Conservation (phyloP, 495 filamentous ascomycete genomes). For the Lentithecium fluviatile region DNA sequence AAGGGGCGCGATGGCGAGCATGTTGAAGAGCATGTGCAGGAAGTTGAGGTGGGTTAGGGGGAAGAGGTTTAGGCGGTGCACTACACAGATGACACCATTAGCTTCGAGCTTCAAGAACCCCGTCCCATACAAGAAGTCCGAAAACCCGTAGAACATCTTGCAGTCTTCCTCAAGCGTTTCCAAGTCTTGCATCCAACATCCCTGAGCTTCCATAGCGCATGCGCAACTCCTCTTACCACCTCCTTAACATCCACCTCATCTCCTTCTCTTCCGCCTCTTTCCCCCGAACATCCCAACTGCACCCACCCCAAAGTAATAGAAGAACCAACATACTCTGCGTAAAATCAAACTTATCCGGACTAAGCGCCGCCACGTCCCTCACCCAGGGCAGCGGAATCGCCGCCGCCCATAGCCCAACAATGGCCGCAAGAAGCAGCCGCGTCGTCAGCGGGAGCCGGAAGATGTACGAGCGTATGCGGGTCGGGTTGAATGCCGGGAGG, state of each 20-base stretch:
- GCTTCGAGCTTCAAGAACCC: not conserved
- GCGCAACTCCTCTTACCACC: too few species aligned
- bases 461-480: conserved; percentile 61
- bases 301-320: not conserved
- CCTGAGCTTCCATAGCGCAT: too few species aligned
- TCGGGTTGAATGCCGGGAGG: conserved; percentile 40
- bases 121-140: too few species aligned
- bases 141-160: not conserved
- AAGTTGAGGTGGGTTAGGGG: conserved; percentile 81
- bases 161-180: too few species aligned
- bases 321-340: conserved; percentile 64
- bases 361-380: conserved; percentile 77
- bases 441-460: conserved; percentile 86
- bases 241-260: too few species aligned
- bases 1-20: conserved; percentile 75
- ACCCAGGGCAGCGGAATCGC: conserved; percentile 56
- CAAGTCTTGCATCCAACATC: too few species aligned
- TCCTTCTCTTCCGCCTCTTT: not conserved
- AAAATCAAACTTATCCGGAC: conserved; percentile 70
- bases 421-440: conserved; percentile 66
- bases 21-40: conserved; percentile 76
- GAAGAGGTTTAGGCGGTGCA: conserved; percentile 91
- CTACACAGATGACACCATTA: conserved; percentile 53
- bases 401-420: conserved; percentile 66
- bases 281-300: not conserved